These are phyloP conservation scores for Phytophthora idaei DNA, from an alignment of 352 stramenopile genomes.

Conservation along the genomic window DNA sequence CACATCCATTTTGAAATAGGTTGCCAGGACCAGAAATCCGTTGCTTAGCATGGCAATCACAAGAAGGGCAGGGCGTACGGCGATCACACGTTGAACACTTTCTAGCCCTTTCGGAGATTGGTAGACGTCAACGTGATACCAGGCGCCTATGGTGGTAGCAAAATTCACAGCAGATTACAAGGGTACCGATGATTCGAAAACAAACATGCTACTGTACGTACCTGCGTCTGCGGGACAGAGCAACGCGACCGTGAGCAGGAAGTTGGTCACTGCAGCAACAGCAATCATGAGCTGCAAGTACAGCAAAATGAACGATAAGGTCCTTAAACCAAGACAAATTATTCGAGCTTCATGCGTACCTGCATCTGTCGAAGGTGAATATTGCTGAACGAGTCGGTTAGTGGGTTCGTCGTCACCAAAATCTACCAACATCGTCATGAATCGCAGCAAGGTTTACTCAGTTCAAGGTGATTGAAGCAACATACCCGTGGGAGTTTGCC, in stretches of 20 bases:
- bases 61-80: constrained; percentile 39
- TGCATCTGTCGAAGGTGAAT: too few species aligned
- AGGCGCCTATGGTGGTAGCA: constrained; percentile 38
- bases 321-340: too few species aligned
- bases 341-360: too few species aligned
- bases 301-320: constrained; percentile 37
- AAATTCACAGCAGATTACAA: background rate
- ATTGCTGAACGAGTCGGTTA: too few species aligned
- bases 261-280: constrained; percentile 20
- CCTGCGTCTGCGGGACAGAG: constrained; percentile 36
- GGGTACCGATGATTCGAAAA: background rate
- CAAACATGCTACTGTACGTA: constrained; percentile 1
- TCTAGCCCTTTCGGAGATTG: constrained; percentile 26
- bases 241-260: constrained; percentile 37
- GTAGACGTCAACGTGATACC: constrained; percentile 55
- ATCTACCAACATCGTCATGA: background rate
- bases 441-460: background rate
- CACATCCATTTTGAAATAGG: constrained; percentile 28
- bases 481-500: constrained; percentile 28
- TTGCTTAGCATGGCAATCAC: constrained; percentile 40
- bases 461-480: background rate
- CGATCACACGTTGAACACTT: constrained; percentile 38
- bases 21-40: constrained; percentile 31
- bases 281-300: constrained; percentile 24
- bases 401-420: too few species aligned